Evolutionary conservation across 1,139 yeast species (phyloP).

Genomic region (Pichia sp.): DNA sequence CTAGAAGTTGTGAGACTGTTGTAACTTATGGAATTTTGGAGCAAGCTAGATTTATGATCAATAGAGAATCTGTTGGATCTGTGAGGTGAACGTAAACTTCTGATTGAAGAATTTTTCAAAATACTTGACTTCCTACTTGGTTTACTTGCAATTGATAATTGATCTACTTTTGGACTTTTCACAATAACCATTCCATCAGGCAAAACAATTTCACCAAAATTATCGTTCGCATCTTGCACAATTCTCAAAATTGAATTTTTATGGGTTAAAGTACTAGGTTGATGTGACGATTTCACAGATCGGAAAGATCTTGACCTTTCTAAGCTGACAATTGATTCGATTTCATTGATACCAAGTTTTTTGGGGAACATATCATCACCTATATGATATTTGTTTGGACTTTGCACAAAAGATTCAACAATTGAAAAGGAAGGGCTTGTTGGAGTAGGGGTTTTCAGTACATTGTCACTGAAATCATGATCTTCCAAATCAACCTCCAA

Average conservation of each 20-base stretch:
- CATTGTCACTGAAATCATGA: background rate
- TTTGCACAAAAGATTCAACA: slow-evolving; percentile 14
- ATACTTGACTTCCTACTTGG: slow-evolving; percentile 16
- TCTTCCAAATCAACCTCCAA: slow-evolving; percentile 2
- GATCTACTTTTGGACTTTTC: slow-evolving; percentile 15
- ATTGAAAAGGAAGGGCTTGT: slow-evolving; percentile 11
- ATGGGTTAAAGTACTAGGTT: slow-evolving; percentile 4
- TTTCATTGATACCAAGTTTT: slow-evolving; percentile 56
- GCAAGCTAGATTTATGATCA: background rate
- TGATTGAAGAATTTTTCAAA: slow-evolving; percentile 11
- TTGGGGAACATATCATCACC: slow-evolving; percentile 74
- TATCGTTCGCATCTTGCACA: slow-evolving; percentile 15
- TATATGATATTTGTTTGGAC: slow-evolving; percentile 21
- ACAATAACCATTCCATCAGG: slow-evolving; percentile 36
- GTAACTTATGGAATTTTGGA: background rate
- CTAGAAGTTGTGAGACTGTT: background rate
- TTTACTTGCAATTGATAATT: slow-evolving; percentile 8
- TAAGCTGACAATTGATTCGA: slow-evolving; percentile 63
- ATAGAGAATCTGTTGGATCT: background rate
- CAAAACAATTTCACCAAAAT: slow-evolving; percentile 34
- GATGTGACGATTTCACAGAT: slow-evolving; percentile 33
- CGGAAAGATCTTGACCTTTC: slow-evolving; percentile 62
- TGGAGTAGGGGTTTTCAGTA: slow-evolving; percentile 10
- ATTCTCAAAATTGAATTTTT: slow-evolving; percentile 14
- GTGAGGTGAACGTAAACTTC: background rate